Evolutionary conservation across 352 stramenopile species (phyloP), one percentile per base, ranked within the genome.

Genomic region (Aphanomyces cochlioides): DNA sequence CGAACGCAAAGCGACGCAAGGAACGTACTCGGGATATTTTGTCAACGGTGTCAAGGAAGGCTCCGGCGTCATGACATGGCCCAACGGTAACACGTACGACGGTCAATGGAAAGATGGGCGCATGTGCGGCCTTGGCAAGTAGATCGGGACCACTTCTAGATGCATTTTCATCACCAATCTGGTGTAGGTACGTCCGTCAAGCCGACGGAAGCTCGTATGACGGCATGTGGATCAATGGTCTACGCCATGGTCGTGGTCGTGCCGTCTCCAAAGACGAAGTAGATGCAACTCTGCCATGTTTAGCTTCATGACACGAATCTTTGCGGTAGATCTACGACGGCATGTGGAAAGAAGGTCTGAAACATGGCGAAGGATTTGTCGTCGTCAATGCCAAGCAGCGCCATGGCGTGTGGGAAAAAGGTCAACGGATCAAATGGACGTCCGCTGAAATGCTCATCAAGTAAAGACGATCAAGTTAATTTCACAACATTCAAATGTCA

Each of bases 61-160:
- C 17, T 70, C 70, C 19, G 84, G 84, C 3, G 77, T 81, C 39
- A 92, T 92, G 81, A 80, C 88, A 54, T 92, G 88, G 48, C 37
- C 54, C 10, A 72, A 72, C 34, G 66, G 66, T 0, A 38, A 65
- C 43, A 71, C 77, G 4, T 91, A 91, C 48, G 81, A 88, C 3
- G 84, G 84, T 0, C 45, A 75, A n/a, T 91, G 84, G 84, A 75
- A 75, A 13, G 74, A 89, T 48, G 82, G 84, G 1, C 76, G 82
- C 7, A 90, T 91, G 79, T 76, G 89, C 41, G 84, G 84, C n/a
- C 64, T 86, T 12, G 84, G 84, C 58, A 88, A 83, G 43, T 90
- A 90, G 72, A 85, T 76, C 13, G 15, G 8, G 19, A 56, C 13
- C 12, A 53, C 1, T 66, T 15, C 15, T 53, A 19, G n/a, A 13